Evolutionary conservation across 2,329 filamentous ascomycete species (phyloP), one percentile per base, ranked within the genome.

Genomic region (Xylariaceae sp.): DNA sequence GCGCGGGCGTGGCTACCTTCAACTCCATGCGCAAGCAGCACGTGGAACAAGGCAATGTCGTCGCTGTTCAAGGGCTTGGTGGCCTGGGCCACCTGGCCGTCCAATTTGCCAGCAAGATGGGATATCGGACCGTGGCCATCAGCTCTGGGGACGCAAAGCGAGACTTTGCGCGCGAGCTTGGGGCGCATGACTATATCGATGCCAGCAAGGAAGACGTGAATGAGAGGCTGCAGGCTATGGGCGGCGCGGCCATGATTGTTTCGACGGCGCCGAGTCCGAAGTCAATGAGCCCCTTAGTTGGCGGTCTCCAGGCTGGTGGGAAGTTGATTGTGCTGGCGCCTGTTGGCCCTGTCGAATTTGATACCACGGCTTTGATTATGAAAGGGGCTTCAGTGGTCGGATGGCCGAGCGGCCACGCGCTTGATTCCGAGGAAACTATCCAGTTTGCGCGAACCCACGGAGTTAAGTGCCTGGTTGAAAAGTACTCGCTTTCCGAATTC

Each of bases 71-170:
- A 37, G 85, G 83, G 22, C 73, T 88, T 9, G 79, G 87, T 46
- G 85, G 85, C 15, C 72, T 87, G 1, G 85, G 84, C 2, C 84
- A 87, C 66, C 67, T 87, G 18, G 84, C 82, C 1, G 79, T 87
- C 47, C 83, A 86, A 60, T 86, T 82, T 61, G 84, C 83, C 0
- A 71, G 73, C 15, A 81, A 81, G 68, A 83, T 86, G 76, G 84
- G 84, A 2, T 86, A 78, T 67, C 74, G 79, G 22, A 80, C 86
- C 10, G 75, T 84, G 5, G 84, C 84, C 22, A 59, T 53, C 74
- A 87, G 64, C 2, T 60, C 75, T 1, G 77, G 74, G 47, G 66
- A 66, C 1, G 64, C 67, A 19, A 85, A 84, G 71, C 77, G 77
- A 61, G 69, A 75, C 46, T 79, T 80, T 59, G 80, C 78, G 0